Percentiles rank a stretch among this genome's conserved stretches.
phyloP scores from a whole-genome alignment of 2,329 filamentous ascomycete genomes.

The Penicillium italicum region DNA sequence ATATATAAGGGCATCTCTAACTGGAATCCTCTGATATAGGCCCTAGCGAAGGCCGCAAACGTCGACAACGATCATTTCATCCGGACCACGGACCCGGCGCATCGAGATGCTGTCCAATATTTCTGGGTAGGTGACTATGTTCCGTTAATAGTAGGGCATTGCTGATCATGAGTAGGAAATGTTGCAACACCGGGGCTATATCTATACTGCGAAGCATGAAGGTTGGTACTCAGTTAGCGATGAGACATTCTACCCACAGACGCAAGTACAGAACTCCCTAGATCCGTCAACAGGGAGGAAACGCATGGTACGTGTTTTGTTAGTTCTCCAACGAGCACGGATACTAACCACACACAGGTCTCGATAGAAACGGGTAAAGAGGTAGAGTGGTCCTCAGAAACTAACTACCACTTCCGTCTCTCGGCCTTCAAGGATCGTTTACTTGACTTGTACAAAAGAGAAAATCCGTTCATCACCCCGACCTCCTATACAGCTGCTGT shows the following conservation, averaged over 20 bases:
- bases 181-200: conserved; percentile 68
- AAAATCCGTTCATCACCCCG: conserved; percentile 75
- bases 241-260: conserved; percentile 88
- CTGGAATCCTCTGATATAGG: conserved; percentile 32
- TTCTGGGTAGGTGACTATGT: conserved; percentile 63
- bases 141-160: not conserved
- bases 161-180: conserved; percentile 49
- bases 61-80: conserved; percentile 84
- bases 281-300: conserved; percentile 79
- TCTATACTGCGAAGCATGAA: conserved; percentile 81
- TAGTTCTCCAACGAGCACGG: not conserved
- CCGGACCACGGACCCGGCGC: conserved; percentile 79
- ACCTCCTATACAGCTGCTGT: conserved; percentile 71
- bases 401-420: conserved; percentile 91
- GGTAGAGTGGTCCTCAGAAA: conserved; percentile 91
- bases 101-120: conserved; percentile 79
- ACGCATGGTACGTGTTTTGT: conserved; percentile 57
- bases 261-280: conserved; percentile 67
- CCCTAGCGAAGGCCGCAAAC: conserved; percentile 65
- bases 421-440: conserved; percentile 76
- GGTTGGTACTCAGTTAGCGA: conserved; percentile 98
- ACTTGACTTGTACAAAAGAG: conserved; percentile 72
- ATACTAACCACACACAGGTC: conserved; percentile 40
- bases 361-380: conserved; percentile 84
- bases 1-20: not conserved